Conservation (phyloP, 2,329 filamentous ascomycete species). For the Ophiostoma montium region DNA sequence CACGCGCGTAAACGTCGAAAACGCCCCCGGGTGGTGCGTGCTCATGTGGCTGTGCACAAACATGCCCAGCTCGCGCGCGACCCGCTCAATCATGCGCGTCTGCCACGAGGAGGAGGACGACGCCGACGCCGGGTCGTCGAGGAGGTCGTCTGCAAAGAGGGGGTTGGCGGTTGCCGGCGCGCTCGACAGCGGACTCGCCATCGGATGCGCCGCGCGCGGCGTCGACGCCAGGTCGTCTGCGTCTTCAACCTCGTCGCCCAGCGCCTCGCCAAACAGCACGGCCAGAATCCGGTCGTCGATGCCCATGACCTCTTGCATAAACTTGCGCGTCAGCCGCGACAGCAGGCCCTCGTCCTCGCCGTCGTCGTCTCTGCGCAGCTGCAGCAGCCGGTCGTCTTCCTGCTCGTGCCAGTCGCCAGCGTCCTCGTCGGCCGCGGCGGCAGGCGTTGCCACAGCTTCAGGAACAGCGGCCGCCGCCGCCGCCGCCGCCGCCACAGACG, state of each 20-base stretch:
- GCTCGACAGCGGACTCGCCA: constrained; percentile 14
- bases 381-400: constrained; percentile 20
- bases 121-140: constrained; percentile 11
- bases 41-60: constrained; percentile 72
- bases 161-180: constrained; percentile 13
- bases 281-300: constrained; percentile 77
- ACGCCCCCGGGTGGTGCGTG: constrained; percentile 60
- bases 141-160: background rate
- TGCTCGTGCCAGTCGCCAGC: constrained; percentile 38
- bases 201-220: constrained; percentile 26
- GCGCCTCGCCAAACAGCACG: constrained; percentile 70
- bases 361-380: background rate
- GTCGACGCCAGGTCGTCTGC: constrained; percentile 27
- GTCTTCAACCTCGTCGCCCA: constrained; percentile 28
- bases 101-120: constrained; percentile 42
- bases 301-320: constrained; percentile 80
- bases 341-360: constrained; percentile 51
- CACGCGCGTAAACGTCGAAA: constrained; percentile 61
- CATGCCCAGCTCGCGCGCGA: constrained; percentile 75
- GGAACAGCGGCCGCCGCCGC: background rate
- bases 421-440: background rate
- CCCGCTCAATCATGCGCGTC: constrained; percentile 62
- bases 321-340: constrained; percentile 67
- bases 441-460: background rate
- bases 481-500: background rate